A percentile compares a stretch with the other conserved stretches of the same genome.
phyloP scores from a whole-genome alignment of 306 rosid genomes.

The Senna siamea region DNA sequence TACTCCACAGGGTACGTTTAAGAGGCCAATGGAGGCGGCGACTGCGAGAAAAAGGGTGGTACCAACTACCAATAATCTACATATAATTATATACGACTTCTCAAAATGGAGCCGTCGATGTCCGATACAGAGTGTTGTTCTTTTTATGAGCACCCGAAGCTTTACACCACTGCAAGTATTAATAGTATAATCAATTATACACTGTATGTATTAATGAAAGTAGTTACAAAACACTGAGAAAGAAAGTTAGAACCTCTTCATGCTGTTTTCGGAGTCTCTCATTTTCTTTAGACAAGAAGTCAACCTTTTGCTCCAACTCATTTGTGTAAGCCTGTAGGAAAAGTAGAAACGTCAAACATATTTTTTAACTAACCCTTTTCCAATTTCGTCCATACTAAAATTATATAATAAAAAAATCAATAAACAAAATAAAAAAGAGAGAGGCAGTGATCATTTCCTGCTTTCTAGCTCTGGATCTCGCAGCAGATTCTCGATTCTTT shows the following conservation, averaged over 20 bases:
- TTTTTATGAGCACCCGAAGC: conserved; percentile 48
- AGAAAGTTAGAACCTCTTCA: conserved; percentile 51
- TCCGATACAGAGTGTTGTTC: conserved; percentile 60
- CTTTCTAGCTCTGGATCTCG: conserved; percentile 89
- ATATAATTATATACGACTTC: no score
- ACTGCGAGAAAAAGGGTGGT: no score
- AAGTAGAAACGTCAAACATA: not conserved
- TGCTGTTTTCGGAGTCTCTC: conserved; percentile 65
- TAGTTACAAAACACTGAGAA: no score
- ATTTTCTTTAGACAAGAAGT: conserved; percentile 63
- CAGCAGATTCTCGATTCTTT: conserved; percentile 93
- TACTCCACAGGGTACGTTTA: no score
- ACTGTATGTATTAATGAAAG: not conserved
- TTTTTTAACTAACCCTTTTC: not conserved
- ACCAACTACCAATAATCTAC: no score
- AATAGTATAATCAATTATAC: not conserved
- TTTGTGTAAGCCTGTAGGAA: conserved; percentile 77
- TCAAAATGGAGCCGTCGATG: conserved; percentile 90
- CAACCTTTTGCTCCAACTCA: conserved; percentile 72
- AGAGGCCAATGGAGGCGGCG: no score
- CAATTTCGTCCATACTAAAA: no score
- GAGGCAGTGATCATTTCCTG: conserved; percentile 56
- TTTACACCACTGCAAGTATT: conserved; percentile 52
- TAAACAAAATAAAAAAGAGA: no score
- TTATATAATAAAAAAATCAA: not conserved